Evolutionary conservation across 179 eudicot genomes (phyloP).

Genomic region (Spinacia oleracea): DNA sequence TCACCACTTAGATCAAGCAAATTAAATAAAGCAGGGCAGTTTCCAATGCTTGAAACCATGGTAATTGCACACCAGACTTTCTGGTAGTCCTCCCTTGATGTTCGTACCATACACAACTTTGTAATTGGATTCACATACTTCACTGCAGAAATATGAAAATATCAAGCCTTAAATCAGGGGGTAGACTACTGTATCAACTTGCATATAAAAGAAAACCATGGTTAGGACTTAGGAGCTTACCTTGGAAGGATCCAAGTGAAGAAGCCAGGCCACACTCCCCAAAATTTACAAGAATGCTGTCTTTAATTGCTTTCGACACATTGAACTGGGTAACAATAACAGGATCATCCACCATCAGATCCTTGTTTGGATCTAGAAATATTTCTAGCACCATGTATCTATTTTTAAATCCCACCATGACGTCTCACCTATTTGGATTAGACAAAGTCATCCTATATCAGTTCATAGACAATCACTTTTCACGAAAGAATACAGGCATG

Average conservation of each 20-base stretch:
- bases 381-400: conserved; percentile 89
- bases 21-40: conserved; percentile 73
- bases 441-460: conserved; percentile 5
- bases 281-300: conserved; percentile 75
- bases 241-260: conserved; percentile 68
- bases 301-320: conserved; percentile 66
- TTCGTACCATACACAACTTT: conserved; percentile 72
- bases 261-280: conserved; percentile 96
- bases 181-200: too few species aligned
- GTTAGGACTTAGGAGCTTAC: conserved; percentile 32
- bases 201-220: background rate
- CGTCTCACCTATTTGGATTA: conserved; percentile 4
- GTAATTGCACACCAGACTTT: conserved; percentile 84
- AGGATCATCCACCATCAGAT: conserved; percentile 54
- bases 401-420: conserved; percentile 89
- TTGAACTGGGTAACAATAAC: conserved; percentile 59
- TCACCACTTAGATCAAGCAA: conserved; percentile 86
- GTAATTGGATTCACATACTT: conserved; percentile 90
- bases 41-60: conserved; percentile 68
- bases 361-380: conserved; percentile 66
- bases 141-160: conserved; percentile 43
- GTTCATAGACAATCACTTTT: background rate
- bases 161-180: conserved; percentile 1
- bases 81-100: conserved; percentile 84
- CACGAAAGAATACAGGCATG: background rate